Percentiles rank a stretch among this genome's conserved stretches.
Evolutionary conservation across 2,329 filamentous ascomycete species (phyloP).

Genomic region (Aspergillus spinulosporus): DNA sequence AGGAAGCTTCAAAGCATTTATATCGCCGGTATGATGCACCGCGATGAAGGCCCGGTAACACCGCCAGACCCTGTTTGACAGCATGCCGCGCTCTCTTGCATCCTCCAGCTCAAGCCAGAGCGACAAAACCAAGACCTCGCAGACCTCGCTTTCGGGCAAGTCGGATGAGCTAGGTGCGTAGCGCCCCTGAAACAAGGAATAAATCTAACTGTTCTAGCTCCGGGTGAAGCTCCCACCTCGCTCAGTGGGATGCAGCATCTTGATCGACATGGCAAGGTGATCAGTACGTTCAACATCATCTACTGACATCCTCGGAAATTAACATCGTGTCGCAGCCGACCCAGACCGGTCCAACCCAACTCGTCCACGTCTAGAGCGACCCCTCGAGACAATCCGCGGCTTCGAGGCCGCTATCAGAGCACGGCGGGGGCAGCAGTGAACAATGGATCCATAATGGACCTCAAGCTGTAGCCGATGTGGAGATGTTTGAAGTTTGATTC

Average conservation of each 20-base stretch:
- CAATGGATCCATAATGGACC: not conserved
- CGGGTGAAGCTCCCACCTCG: slow-evolving; percentile 50
- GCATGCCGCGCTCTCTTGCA: slow-evolving; percentile 9
- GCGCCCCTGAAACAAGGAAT: not conserved
- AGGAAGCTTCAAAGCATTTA: not conserved
- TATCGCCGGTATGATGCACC: not conserved
- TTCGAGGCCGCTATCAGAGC: slow-evolving; percentile 88
- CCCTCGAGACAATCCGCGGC: slow-evolving; percentile 84
- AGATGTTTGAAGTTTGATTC: not conserved
- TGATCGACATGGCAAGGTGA: slow-evolving; percentile 73
- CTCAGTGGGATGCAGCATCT: slow-evolving; percentile 73
- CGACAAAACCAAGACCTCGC: slow-evolving; percentile 18
- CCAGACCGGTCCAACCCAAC: slow-evolving; percentile 91
- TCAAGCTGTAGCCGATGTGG: not conserved
- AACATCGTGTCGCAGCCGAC: slow-evolving; percentile 60
- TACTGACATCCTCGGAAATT: not conserved
- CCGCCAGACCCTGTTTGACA: not conserved
- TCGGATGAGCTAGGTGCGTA: slow-evolving; percentile 83
- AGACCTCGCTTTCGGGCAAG: slow-evolving; percentile 63
- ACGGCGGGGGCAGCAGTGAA: slow-evolving; percentile 35
- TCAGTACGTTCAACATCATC: slow-evolving; percentile 57
- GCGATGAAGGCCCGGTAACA: not conserved
- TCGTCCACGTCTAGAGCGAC: slow-evolving; percentile 80
- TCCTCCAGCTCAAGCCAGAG: slow-evolving; percentile 13
- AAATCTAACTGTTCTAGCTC: not conserved